phyloP scores from a whole-genome alignment of 2,329 filamentous ascomycete species.

The Raffaelea ambrosiae region DNA sequence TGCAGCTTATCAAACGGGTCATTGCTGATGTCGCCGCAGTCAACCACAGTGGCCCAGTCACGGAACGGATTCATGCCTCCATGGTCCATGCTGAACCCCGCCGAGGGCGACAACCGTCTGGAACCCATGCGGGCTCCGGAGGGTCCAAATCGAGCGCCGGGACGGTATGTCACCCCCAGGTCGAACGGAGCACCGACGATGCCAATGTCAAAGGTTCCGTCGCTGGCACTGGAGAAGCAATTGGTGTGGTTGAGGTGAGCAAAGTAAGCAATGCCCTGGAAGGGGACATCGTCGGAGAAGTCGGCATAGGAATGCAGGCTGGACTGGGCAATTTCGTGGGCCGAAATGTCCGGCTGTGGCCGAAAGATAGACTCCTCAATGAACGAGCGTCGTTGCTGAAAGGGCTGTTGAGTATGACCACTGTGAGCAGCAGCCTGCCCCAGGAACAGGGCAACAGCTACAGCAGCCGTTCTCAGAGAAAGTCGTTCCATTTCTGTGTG shows the following conservation, averaged over 20 bases:
- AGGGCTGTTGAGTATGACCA: background rate
- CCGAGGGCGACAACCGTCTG: background rate
- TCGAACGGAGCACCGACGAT: conserved; percentile 7
- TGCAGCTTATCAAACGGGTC: conserved; percentile 70
- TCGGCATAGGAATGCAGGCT: background rate
- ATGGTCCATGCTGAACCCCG: conserved; percentile 4
- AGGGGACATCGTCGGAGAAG: background rate
- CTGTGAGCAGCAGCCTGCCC: too few species aligned
- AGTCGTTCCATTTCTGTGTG: too few species aligned
- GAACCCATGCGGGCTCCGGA: conserved; percentile 2
- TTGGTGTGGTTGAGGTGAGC: conserved; percentile 3
- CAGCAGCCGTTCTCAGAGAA: too few species aligned
- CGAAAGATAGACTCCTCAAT: background rate
- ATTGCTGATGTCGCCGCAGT: conserved; percentile 72
- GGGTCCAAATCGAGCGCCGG: conserved; percentile 7
- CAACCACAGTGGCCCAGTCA: conserved; percentile 63
- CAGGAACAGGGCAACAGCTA: too few species aligned
- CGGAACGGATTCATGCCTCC: conserved; percentile 52
- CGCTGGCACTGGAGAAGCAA: conserved; percentile 3
- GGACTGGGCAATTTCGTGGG: background rate
- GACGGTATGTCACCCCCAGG: conserved; percentile 4
- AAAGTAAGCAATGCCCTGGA: conserved; percentile 4
- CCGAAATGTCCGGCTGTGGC: background rate
- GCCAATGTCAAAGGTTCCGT: conserved; percentile 7
- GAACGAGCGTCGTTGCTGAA: background rate